Evolutionary conservation across 225 moss, liverwort and hornwort genomes (phyloP).

Genomic region (Asterella californica): DNA sequence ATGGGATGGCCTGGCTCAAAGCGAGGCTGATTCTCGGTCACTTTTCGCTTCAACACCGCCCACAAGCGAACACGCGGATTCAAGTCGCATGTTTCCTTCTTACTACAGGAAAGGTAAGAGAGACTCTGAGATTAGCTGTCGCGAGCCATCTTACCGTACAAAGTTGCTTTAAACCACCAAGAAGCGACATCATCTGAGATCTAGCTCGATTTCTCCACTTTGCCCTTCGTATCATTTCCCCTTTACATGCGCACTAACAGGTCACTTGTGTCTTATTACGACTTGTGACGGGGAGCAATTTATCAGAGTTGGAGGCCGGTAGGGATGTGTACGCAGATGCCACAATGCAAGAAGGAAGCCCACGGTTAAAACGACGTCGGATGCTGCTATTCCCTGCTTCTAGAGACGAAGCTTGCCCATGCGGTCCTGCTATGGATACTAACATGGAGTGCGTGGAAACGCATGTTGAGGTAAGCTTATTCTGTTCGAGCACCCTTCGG

Average conservation of each 20-base stretch:
- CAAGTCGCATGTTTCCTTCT: constrained; percentile 7
- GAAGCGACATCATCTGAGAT: too few species aligned
- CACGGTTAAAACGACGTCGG: constrained; percentile 41
- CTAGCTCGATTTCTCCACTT: too few species aligned
- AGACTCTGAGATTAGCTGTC: not conserved
- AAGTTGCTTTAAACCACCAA: too few species aligned
- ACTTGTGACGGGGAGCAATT: not conserved
- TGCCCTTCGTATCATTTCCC: too few species aligned
- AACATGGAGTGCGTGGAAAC: constrained; percentile 7
- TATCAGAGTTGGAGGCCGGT: constrained; percentile 22
- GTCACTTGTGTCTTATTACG: not conserved
- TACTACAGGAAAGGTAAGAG: constrained; percentile 19
- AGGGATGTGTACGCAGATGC: constrained; percentile 6
- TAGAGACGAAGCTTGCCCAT: constrained; percentile 1
- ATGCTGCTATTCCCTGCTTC: constrained; percentile 35
- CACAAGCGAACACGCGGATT: constrained; percentile 29
- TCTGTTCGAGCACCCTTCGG: too few species aligned
- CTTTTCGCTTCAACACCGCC: constrained; percentile 40
- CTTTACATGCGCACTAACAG: not conserved
- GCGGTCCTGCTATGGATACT: not conserved
- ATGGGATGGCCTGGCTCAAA: constrained; percentile 47
- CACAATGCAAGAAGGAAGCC: constrained; percentile 27
- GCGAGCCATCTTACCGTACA: not conserved
- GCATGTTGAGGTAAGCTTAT: not conserved
- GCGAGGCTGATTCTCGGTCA: constrained; percentile 41